Conservation (phyloP, 805 yeast species). For the Wickerhamomyces pijperi region DNA sequence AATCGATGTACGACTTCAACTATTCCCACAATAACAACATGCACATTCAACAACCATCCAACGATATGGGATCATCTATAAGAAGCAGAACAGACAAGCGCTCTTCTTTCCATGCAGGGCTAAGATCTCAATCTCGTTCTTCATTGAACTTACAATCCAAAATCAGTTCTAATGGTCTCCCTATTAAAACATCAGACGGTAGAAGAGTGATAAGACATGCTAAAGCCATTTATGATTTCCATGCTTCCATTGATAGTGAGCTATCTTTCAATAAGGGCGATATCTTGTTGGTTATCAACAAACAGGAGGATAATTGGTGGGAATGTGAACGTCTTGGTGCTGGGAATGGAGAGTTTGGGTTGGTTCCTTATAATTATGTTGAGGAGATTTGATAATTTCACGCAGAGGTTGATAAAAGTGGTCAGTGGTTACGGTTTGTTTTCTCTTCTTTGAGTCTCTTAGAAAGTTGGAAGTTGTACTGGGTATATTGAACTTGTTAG, state of each 20-base stretch:
- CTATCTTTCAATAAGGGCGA: slow-evolving; percentile 50
- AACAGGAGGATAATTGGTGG: slow-evolving; percentile 73
- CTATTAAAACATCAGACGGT: slow-evolving; percentile 40
- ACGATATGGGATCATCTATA: no score
- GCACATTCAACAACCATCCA: no score
- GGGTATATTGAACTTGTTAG: no score
- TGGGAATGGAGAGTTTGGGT: slow-evolving; percentile 29
- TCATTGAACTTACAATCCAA: slow-evolving; percentile 16
- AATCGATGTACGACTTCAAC: slow-evolving; percentile 12
- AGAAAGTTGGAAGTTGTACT: no score
- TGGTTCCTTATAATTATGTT: slow-evolving; percentile 54
- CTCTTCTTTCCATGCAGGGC: slow-evolving; percentile 18
- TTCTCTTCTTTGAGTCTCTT: no score
- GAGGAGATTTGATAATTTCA: slow-evolving; percentile 16
- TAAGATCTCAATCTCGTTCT: slow-evolving; percentile 15
- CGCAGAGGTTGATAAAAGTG: no score
- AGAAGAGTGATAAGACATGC: slow-evolving; percentile 39
- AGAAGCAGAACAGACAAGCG: slow-evolving; percentile 9
- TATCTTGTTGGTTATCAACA: slow-evolving; percentile 36
- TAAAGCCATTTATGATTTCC: slow-evolving; percentile 46
- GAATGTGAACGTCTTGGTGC: slow-evolving; percentile 42
- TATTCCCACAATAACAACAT: no score
- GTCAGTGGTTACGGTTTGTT: no score
- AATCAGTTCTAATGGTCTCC: slow-evolving; percentile 25
- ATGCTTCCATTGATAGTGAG: slow-evolving; percentile 51